Base-by-base conservation (phyloP, 768 basidiomycete species). In the Paxillus ammoniavirescens region DNA sequence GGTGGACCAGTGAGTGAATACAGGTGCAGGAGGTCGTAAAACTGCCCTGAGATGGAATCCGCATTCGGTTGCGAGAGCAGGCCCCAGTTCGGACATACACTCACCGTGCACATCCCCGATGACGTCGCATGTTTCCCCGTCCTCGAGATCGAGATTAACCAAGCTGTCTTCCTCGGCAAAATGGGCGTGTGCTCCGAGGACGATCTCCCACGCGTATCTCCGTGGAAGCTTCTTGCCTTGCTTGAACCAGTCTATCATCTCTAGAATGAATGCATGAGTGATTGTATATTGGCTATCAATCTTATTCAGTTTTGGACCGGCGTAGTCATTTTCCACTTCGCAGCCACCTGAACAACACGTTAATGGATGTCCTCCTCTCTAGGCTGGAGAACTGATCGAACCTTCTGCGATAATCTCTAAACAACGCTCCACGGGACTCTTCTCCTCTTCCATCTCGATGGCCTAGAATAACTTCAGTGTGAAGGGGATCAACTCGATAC, bases 21-120 rank as follows among this genome's bases (percentile, higher is more conserved):
- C 15, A 99, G 77, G 73, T 98, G 87, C 49, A 95, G 73, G 59
- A 98, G 77, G 70, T 98, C 97, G 68, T 92, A 98, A 75, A 89
- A 96, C 79, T 98, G 96, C 26, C 93, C 91, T 95, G 42, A 61
- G 4, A 60, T 14, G 28, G 50, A 43, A 55, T 52, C 15, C 46
- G 38, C 18, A 33, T 54, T 38, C 40, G 17, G 47, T 52, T n/a
- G 17, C 33, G 21, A 28, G 21, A 44, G 41, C 42, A 37, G 42
- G 44, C 38, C 17, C 30, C 28, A 17, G n/a, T 26, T 53, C 44
- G 47, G 18, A 47, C 5, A 31, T 38, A 45, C 42, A 70, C 75
- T 40, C 58, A 90, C 93, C 93, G 70, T 97, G 94, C 12, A 94
- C 91, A 70, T 98, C 96, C 13, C 97, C 97, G 61, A 99, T 94